phyloP scores from a whole-genome alignment of 495 filamentous ascomycete genomes.

The Margaritispora aquatica region DNA sequence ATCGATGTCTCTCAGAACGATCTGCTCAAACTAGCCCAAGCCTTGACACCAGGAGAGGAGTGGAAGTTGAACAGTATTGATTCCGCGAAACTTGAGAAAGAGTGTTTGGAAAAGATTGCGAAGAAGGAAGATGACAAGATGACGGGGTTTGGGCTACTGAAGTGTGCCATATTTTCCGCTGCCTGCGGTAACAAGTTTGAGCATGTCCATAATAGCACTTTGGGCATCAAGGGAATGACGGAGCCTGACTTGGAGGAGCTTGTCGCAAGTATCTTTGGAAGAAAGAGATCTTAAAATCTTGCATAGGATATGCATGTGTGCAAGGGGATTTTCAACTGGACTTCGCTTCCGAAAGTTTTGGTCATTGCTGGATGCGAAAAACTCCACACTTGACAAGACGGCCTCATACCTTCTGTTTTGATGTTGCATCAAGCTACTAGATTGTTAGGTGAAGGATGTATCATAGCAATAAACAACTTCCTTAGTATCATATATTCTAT shows the following conservation, averaged over 20 bases:
- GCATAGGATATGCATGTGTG: too few relatives aligned
- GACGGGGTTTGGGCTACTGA: constrained; percentile 1
- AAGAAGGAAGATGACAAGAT: background rate
- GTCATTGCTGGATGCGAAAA: too few relatives aligned
- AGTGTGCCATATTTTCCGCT: constrained; percentile 2
- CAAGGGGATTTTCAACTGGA: too few relatives aligned
- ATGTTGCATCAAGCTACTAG: too few relatives aligned
- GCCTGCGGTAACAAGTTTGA: constrained; percentile 12
- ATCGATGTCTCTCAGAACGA: constrained; percentile 35
- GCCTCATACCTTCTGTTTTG: too few relatives aligned
- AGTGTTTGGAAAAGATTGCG: background rate
- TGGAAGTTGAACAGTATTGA: constrained; percentile 30
- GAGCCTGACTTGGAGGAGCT: constrained; percentile 11
- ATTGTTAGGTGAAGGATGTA: too few relatives aligned
- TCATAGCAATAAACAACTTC: too few relatives aligned
- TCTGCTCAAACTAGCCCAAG: constrained; percentile 32
- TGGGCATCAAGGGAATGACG: constrained; percentile 14
- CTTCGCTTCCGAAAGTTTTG: too few relatives aligned
- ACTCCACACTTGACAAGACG: too few relatives aligned
- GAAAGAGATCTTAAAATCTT: background rate
- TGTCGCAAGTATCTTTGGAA: constrained; percentile 6
- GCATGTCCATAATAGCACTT: constrained; percentile 10
- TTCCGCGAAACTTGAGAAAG: constrained; percentile 5
- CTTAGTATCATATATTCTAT: too few relatives aligned
- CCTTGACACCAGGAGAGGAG: constrained; percentile 30